A percentile compares a stretch with the other conserved stretches of the same genome.
phyloP scores from a whole-genome alignment of 441 rosid genomes.

The Pelargonium cotyledonis region DNA sequence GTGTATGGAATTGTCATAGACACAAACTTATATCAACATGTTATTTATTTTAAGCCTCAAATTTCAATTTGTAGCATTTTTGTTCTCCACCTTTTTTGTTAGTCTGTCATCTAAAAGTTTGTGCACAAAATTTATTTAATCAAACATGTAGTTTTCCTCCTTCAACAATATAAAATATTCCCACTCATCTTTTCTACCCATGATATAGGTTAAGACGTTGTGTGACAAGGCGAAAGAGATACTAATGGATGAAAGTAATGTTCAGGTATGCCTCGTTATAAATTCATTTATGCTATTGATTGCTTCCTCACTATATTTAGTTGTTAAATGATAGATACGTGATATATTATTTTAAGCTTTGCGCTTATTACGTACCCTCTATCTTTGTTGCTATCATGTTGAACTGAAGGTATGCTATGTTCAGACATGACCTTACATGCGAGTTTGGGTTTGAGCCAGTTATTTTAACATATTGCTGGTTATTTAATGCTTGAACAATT shows the following conservation, averaged over 20 bases:
- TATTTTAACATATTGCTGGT: neutral
- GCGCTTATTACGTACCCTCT: neutral
- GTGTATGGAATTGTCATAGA: neutral
- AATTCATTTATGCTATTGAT: neutral
- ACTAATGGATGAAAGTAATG: neutral
- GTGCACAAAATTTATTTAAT: too few species aligned
- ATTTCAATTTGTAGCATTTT: constrained; percentile 4
- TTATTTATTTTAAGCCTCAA: neutral
- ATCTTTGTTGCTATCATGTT: neutral
- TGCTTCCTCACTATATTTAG: constrained; percentile 1
- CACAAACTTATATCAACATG: neutral
- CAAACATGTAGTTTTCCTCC: neutral
- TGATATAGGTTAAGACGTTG: neutral
- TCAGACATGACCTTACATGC: neutral
- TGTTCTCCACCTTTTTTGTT: neutral
- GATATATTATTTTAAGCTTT: neutral
- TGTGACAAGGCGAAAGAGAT: constrained; percentile 3
- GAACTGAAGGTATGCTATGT: neutral
- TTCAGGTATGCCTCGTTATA: constrained; percentile 1
- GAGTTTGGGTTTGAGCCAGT: neutral
- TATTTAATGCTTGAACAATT: neutral
- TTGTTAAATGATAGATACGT: neutral
- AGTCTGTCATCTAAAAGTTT: neutral
- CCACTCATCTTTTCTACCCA: neutral
- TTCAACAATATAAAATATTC: neutral